A percentile compares a stretch with the other conserved stretches of the same genome.
phyloP scores from a whole-genome alignment of 2,329 filamentous ascomycete genomes.

The Diatrype stigma region DNA sequence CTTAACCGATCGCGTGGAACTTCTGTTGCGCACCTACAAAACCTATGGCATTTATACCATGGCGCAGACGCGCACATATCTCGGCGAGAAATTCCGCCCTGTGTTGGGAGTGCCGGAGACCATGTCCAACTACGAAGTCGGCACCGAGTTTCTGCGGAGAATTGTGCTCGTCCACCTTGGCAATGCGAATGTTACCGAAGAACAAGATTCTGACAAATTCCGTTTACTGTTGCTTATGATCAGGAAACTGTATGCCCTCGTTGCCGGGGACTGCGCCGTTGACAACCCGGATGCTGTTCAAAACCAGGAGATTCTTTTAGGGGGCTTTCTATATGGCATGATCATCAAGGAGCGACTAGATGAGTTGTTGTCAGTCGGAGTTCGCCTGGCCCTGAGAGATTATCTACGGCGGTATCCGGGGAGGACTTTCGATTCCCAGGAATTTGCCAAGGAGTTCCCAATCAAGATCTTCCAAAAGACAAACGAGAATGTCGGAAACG shows the following conservation, averaged over 20 bases:
- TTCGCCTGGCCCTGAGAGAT: slow-evolving; percentile 52
- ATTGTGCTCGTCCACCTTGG: slow-evolving; percentile 91
- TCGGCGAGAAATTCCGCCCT: slow-evolving; percentile 87
- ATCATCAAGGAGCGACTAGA: slow-evolving; percentile 93
- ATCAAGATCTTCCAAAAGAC: slow-evolving; percentile 72
- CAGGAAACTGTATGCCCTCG: slow-evolving; percentile 87
- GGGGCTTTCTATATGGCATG: slow-evolving; percentile 90
- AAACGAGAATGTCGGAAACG: slow-evolving; percentile 83
- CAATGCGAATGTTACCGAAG: slow-evolving; percentile 75
- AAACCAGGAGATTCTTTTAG: slow-evolving; percentile 91
- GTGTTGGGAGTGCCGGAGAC: slow-evolving; percentile 81
- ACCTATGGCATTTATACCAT: slow-evolving; percentile 79
- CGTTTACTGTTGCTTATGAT: slow-evolving; percentile 93
- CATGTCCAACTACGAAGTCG: slow-evolving; percentile 82
- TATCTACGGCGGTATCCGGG: slow-evolving; percentile 52
- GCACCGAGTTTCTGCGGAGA: slow-evolving; percentile 84
- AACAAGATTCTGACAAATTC: slow-evolving; percentile 89
- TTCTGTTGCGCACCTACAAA: slow-evolving; percentile 91
- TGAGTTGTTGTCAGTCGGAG: slow-evolving; percentile 65
- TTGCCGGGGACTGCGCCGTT: slow-evolving; percentile 84
- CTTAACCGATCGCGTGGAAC: slow-evolving; percentile 88
- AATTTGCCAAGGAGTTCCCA: slow-evolving; percentile 77
- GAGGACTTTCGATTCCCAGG: slow-evolving; percentile 71
- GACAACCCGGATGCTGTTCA: slow-evolving; percentile 97
- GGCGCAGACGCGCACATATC: slow-evolving; percentile 75